A percentile compares a stretch with the other conserved stretches of the same genome.
These are phyloP conservation scores for Pythium myriotylum DNA, from an alignment of 352 stramenopile species.

Conservation along the genomic window DNA sequence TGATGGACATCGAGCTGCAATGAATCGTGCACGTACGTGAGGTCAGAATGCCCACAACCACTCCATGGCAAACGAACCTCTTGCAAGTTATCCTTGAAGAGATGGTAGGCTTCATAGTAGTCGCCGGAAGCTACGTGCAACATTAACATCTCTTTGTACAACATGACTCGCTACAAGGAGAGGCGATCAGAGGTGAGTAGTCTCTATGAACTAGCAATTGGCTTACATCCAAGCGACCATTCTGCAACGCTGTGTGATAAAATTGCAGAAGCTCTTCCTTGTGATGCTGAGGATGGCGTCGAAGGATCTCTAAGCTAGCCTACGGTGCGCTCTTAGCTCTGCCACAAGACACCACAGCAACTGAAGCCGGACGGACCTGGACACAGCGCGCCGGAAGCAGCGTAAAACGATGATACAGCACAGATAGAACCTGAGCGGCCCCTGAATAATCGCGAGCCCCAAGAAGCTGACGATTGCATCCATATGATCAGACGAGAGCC, in stretches of 20 bases:
- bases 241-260: slow-evolving; percentile 49
- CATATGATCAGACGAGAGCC: not conserved
- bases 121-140: slow-evolving; percentile 70
- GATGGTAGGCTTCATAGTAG: slow-evolving; percentile 78
- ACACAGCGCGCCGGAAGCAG: slow-evolving; percentile 60
- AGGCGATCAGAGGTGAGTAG: not conserved
- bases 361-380: slow-evolving; percentile 43
- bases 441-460: slow-evolving; percentile 71
- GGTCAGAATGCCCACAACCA: too few species aligned
- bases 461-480: slow-evolving; percentile 42
- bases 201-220: not conserved
- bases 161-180: slow-evolving; percentile 48
- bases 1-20: slow-evolving; percentile 48
- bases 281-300: slow-evolving; percentile 47
- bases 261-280: slow-evolving; percentile 58
- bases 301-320: slow-evolving; percentile 79
- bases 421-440: slow-evolving; percentile 59
- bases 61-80: slow-evolving; percentile 32
- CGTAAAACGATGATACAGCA: slow-evolving; percentile 73
- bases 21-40: not conserved
- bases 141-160: slow-evolving; percentile 77
- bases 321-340: slow-evolving; percentile 17
- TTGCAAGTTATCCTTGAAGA: slow-evolving; percentile 79
- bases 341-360: not conserved
- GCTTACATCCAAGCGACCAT: slow-evolving; percentile 54